Percentiles rank a stretch among this genome's conserved stretches.
Conservation (phyloP, 2,329 filamentous ascomycete species). For the Monosporascus ibericus region DNA sequence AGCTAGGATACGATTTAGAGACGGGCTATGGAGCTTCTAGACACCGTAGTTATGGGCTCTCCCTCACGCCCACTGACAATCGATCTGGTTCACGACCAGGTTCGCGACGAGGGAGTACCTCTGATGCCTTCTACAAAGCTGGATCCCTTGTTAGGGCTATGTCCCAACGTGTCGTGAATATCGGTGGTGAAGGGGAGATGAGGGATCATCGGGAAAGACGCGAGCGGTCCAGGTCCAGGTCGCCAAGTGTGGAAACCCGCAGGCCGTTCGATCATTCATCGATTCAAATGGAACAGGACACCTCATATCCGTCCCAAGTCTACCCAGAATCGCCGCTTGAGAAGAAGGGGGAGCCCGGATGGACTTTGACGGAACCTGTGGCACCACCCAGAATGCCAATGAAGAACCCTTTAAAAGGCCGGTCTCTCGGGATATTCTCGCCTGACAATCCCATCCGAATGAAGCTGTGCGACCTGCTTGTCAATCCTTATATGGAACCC, state of each 20-base stretch:
- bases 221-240: constrained; percentile 56
- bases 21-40: constrained; percentile 44
- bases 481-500: constrained; percentile 82
- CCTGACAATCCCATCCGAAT: constrained; percentile 70
- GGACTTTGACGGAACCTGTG: constrained; percentile 22
- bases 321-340: constrained; percentile 37
- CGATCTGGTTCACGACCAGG: constrained; percentile 49
- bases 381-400: constrained; percentile 31
- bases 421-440: constrained; percentile 77
- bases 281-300: constrained; percentile 37
- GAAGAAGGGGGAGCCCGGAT: constrained; percentile 33
- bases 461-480: constrained; percentile 73
- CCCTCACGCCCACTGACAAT: constrained; percentile 44
- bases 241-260: constrained; percentile 44
- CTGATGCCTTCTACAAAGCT: constrained; percentile 60
- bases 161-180: constrained; percentile 95
- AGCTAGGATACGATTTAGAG: constrained; percentile 53
- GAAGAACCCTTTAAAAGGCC: constrained; percentile 79
- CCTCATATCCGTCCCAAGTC: constrained; percentile 46
- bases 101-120: constrained; percentile 58
- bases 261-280: constrained; percentile 40
- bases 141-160: constrained; percentile 76
- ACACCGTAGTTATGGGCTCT: constrained; percentile 52
- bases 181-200: constrained; percentile 86
- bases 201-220: constrained; percentile 66